A percentile compares a stretch with the other conserved stretches of the same genome.
phyloP scores from a whole-genome alignment of 2,329 filamentous ascomycete genomes.

The Achaetomium macrosporum region DNA sequence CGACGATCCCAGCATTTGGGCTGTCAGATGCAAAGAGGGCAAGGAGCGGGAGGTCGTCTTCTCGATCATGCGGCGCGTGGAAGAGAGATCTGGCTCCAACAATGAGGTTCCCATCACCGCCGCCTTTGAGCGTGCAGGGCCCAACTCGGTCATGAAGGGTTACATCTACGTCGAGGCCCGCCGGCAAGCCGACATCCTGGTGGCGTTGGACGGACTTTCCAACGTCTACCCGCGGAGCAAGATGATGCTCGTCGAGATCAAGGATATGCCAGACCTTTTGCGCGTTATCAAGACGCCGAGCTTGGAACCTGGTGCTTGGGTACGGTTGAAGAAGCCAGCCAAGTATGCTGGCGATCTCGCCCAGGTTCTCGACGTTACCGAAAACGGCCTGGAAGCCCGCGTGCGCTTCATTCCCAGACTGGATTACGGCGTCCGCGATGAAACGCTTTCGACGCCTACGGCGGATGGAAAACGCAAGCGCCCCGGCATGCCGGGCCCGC shows the following conservation, averaged over 20 bases:
- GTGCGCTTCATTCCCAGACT: conserved; percentile 85
- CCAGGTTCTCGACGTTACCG: conserved; percentile 85
- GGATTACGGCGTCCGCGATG: conserved; percentile 86
- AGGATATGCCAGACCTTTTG: conserved; percentile 96
- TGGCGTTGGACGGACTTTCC: conserved; percentile 74
- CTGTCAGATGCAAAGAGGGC: conserved; percentile 84
- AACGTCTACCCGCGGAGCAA: conserved; percentile 87
- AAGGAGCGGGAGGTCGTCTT: conserved; percentile 92
- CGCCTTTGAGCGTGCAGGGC: conserved; percentile 80
- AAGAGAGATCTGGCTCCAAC: conserved; percentile 71
- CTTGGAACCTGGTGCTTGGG: conserved; percentile 83
- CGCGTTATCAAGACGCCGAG: conserved; percentile 81
- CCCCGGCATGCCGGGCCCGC: conserved; percentile 51
- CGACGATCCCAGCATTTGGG: conserved; percentile 94
- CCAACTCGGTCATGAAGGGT: conserved; percentile 77
- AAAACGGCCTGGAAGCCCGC: conserved; percentile 82
- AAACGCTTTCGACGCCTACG: conserved; percentile 44
- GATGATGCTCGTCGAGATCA: conserved; percentile 84
- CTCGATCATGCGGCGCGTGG: conserved; percentile 79
- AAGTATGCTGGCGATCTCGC: conserved; percentile 87
- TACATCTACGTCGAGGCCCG: conserved; percentile 94
- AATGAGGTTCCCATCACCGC: conserved; percentile 80
- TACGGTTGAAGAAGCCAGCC: conserved; percentile 72
- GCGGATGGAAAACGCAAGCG: conserved; percentile 77
- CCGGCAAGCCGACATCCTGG: conserved; percentile 77